Evolutionary conservation across 2,329 filamentous ascomycete genomes (phyloP).

Genomic region (Ceratocystis diversiconidia): DNA sequence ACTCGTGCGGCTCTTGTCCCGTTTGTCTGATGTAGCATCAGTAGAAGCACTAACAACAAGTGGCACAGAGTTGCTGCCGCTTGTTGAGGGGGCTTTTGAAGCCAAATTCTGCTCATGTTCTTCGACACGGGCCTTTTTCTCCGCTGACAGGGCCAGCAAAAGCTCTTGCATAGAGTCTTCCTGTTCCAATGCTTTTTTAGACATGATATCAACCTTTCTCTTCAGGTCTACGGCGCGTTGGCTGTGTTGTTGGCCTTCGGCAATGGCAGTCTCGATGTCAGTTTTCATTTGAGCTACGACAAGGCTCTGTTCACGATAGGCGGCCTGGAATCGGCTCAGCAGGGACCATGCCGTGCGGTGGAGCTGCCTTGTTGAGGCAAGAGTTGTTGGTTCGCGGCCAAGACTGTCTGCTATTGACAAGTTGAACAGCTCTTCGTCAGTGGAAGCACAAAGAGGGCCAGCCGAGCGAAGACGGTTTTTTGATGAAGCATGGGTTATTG

Average conservation of each 20-base stretch:
- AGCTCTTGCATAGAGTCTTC: conserved; percentile 37
- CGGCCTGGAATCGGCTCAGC: conserved; percentile 41
- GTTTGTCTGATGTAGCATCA: background rate
- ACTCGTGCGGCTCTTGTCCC: conserved; percentile 7
- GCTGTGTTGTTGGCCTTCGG: conserved; percentile 42
- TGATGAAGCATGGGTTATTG: conserved; percentile 20
- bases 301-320: conserved; percentile 40
- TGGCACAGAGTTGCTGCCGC: background rate
- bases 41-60: background rate
- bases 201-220: conserved; percentile 47
- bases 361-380: conserved; percentile 15
- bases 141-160: conserved; percentile 36
- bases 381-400: conserved; percentile 22
- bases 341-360: conserved; percentile 38
- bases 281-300: conserved; percentile 37
- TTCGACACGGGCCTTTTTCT: conserved; percentile 34
- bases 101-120: conserved; percentile 23
- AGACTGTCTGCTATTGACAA: conserved; percentile 42
- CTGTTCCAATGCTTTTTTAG: conserved; percentile 37
- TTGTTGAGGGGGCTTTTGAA: background rate
- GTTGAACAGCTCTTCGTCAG: conserved; percentile 40
- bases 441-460: conserved; percentile 16
- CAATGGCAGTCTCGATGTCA: conserved; percentile 39
- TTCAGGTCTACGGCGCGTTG: conserved; percentile 40
- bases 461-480: conserved; percentile 1